Evolutionary conservation across 129 eudicot species (phyloP).

Genomic region (Lactuca saligna): DNA sequence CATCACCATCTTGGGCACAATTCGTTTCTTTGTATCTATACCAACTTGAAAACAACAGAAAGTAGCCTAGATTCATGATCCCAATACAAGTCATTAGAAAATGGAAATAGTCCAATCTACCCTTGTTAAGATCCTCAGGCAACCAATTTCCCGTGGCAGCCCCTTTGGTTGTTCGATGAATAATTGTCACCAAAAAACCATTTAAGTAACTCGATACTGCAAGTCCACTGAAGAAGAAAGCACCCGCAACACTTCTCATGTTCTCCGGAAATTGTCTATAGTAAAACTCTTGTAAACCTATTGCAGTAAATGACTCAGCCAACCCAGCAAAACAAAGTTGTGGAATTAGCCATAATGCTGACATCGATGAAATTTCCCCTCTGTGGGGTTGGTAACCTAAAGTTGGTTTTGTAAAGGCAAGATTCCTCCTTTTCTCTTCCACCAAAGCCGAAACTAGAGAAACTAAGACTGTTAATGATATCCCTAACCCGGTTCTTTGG

Average conservation of each 20-base stretch:
- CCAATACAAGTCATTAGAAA: constrained; percentile 51
- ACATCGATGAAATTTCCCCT: constrained; percentile 61
- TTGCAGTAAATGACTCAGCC: constrained; percentile 60
- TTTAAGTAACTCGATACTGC: constrained; percentile 59
- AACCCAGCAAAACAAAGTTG: constrained; percentile 60
- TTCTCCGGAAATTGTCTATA: constrained; percentile 87
- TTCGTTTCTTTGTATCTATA: constrained; percentile 52
- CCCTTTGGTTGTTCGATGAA: constrained; percentile 47
- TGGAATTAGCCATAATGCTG: constrained; percentile 67
- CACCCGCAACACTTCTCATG: constrained; percentile 81
- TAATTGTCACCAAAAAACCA: constrained; percentile 44
- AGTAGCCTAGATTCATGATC: constrained; percentile 44
- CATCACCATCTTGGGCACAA: not conserved
- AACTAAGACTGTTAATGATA: constrained; percentile 43
- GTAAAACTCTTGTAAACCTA: constrained; percentile 70
- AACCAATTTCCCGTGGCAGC: constrained; percentile 60
- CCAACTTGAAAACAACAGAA: constrained; percentile 57
- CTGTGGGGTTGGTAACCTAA: constrained; percentile 27
- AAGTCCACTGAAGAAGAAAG: constrained; percentile 56
- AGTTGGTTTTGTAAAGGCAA: constrained; percentile 42
- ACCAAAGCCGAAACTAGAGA: constrained; percentile 48
- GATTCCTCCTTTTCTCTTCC: constrained; percentile 48
- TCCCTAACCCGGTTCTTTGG: constrained; percentile 73
- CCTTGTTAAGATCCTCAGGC: constrained; percentile 78
- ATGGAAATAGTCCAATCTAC: constrained; percentile 70